Evolutionary conservation across 345 rosid genomes (phyloP).

Genomic region (Arabidopsis suecica): DNA sequence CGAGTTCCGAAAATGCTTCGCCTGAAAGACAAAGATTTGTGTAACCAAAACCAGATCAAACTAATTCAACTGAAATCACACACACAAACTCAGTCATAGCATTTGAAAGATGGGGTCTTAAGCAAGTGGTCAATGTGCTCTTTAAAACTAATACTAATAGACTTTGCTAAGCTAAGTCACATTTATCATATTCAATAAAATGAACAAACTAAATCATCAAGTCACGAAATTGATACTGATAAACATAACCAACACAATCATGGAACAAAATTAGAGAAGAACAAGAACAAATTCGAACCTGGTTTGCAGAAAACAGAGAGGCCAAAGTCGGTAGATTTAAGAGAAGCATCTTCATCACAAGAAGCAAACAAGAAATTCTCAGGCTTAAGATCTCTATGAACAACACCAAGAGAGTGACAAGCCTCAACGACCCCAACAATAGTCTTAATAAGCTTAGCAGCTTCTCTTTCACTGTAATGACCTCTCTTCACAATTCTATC

Average conservation of each 20-base stretch:
- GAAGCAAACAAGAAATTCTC: conserved; percentile 72
- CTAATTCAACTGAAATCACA: neutral
- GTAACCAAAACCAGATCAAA: conserved; percentile 9
- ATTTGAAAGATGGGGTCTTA: conserved; percentile 6
- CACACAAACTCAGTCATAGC: conserved; percentile 12
- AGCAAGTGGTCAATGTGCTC: neutral
- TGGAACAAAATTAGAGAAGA: neutral
- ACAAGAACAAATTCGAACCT: conserved; percentile 45
- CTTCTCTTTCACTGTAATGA: conserved; percentile 77
- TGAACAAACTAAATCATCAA: neutral
- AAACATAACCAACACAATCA: conserved; percentile 10
- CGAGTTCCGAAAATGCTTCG: conserved; percentile 64
- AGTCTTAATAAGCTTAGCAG: conserved; percentile 75
- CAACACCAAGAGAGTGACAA: conserved; percentile 79
- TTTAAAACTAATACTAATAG: neutral
- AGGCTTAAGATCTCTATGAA: conserved; percentile 85
- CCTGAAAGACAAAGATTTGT: conserved; percentile 44
- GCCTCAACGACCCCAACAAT: conserved; percentile 79
- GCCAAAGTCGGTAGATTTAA: conserved; percentile 84
- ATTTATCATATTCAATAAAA: too few species aligned
- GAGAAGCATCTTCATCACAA: conserved; percentile 73
- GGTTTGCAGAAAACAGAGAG: conserved; percentile 77
- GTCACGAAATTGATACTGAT: neutral
- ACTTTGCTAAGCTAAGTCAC: too few species aligned
- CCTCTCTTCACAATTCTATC: conserved; percentile 75